These are phyloP conservation scores for Wolfiporia cocos DNA, from an alignment of 1,284 basidiomycete species.

Conservation along the genomic window DNA sequence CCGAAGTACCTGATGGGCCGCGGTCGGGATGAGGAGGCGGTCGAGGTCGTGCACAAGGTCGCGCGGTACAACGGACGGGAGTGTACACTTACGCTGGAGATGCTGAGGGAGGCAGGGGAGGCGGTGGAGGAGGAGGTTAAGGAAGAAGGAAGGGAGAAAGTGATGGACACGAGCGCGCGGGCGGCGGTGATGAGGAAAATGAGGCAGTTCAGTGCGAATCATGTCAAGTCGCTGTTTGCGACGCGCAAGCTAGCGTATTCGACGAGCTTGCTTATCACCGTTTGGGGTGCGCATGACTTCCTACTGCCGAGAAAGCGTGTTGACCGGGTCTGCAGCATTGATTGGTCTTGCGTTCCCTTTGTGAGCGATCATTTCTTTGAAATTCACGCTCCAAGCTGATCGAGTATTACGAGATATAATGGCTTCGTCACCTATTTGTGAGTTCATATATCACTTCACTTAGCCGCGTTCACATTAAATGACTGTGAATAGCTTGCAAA, in stretches of 20 bases:
- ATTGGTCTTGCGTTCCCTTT: slow-evolving; percentile 74
- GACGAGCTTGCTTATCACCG: slow-evolving; percentile 49
- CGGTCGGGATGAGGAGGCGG: slow-evolving; percentile 66
- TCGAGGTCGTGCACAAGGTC: slow-evolving; percentile 62
- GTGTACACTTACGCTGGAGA: slow-evolving; percentile 41
- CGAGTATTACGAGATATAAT: slow-evolving; percentile 40
- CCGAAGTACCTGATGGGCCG: slow-evolving; percentile 74
- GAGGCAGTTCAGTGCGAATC: slow-evolving; percentile 36
- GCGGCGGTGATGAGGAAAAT: slow-evolving; percentile 37
- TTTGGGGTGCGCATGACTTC: slow-evolving; percentile 37
- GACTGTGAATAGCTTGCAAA: slow-evolving; percentile 37
- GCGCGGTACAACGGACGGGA: slow-evolving; percentile 61
- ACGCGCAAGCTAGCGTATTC: slow-evolving; percentile 58
- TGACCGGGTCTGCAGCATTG: slow-evolving; percentile 48
- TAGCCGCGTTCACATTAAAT: not conserved
- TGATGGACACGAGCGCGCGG: slow-evolving; percentile 25
- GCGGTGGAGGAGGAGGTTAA: slow-evolving; percentile 5
- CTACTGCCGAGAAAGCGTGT: no score
- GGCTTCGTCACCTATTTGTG: slow-evolving; percentile 61
- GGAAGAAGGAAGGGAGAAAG: slow-evolving; percentile 14
- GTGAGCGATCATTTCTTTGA: slow-evolving; percentile 26
- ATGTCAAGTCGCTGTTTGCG: slow-evolving; percentile 55
- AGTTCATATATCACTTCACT: slow-evolving; percentile 18
- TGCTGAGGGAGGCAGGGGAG: slow-evolving; percentile 32
- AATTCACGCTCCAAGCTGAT: not conserved